Percentiles rank a stretch among this genome's conserved stretches.
phyloP scores from a whole-genome alignment of 345 rosid species.

The Brassica napus region DNA sequence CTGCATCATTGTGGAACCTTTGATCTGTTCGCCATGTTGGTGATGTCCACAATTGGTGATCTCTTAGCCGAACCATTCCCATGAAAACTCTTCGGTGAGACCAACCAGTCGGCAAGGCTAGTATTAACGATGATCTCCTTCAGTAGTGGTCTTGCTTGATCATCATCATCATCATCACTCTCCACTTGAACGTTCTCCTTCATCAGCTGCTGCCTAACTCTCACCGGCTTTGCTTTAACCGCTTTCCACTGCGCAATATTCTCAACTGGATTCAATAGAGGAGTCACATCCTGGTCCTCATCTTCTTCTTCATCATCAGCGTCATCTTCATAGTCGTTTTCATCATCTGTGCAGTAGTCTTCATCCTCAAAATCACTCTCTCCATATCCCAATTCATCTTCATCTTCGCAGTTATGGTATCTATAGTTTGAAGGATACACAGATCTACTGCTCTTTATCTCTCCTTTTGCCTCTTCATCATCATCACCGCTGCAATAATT shows the following conservation, averaged over 20 bases:
- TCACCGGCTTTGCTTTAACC: conserved; percentile 61
- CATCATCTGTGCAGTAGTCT: conserved; percentile 37
- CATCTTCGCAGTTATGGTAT: conserved; percentile 71
- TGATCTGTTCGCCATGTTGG: conserved; percentile 42
- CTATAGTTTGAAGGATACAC: conserved; percentile 55
- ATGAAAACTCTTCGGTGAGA: conserved; percentile 26
- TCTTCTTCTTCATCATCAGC: conserved; percentile 35
- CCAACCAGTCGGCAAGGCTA: conserved; percentile 81
- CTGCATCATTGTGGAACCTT: neutral
- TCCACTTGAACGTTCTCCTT: conserved; percentile 56
- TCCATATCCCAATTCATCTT: conserved; percentile 48
- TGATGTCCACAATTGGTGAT: conserved; percentile 45
- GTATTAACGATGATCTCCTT: conserved; percentile 61
- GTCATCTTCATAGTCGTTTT: conserved; percentile 40
- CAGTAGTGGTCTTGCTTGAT: conserved; percentile 42
- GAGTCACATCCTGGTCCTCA: conserved; percentile 45
- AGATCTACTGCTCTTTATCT: conserved; percentile 34
- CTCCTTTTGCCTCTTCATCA: conserved; percentile 40
- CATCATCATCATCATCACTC: conserved; percentile 15
- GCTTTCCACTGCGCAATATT: conserved; percentile 84
- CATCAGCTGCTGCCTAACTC: conserved; percentile 34
- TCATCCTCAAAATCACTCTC: conserved; percentile 63
- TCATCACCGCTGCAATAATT: conserved; percentile 45
- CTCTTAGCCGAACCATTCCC: conserved; percentile 29
- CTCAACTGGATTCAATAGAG: conserved; percentile 79